Evolutionary conservation across 2,329 filamentous ascomycete species (phyloP).

Genomic region (Trichophyton rubrum): DNA sequence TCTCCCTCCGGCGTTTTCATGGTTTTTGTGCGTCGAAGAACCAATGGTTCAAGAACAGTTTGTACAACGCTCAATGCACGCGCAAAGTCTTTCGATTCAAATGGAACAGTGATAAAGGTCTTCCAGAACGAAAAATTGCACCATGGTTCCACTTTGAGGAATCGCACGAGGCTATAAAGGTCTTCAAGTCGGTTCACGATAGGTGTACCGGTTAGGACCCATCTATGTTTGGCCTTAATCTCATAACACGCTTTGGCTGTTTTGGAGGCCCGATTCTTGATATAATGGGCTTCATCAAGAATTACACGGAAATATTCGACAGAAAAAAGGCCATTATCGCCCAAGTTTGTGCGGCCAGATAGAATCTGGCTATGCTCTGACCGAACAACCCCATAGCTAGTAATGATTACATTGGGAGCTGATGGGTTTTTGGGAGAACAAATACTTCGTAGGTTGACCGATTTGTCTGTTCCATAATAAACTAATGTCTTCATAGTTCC

Average conservation of each 20-base stretch:
- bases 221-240: conserved; percentile 70
- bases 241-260: conserved; percentile 93
- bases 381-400: conserved; percentile 81
- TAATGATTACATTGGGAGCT: conserved; percentile 79
- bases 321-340: conserved; percentile 73
- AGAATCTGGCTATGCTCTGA: conserved; percentile 75
- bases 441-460: conserved; percentile 60
- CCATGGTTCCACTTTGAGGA: conserved; percentile 92
- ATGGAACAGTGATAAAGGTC: conserved; percentile 94
- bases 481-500: conserved; percentile 74
- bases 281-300: conserved; percentile 85
- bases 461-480: conserved; percentile 86
- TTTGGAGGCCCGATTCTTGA: conserved; percentile 84
- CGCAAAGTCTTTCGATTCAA: conserved; percentile 89
- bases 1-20: conserved; percentile 90
- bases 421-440: conserved; percentile 63
- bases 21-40: conserved; percentile 87
- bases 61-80: conserved; percentile 92
- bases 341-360: conserved; percentile 38
- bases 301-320: conserved; percentile 91
- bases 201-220: conserved; percentile 87
- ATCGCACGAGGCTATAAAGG: conserved; percentile 82
- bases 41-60: conserved; percentile 89
- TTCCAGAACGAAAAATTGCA: conserved; percentile 99
- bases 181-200: conserved; percentile 95